phyloP scores from a whole-genome alignment of 1,284 basidiomycete genomes.

The Sphagnurus paluster region DNA sequence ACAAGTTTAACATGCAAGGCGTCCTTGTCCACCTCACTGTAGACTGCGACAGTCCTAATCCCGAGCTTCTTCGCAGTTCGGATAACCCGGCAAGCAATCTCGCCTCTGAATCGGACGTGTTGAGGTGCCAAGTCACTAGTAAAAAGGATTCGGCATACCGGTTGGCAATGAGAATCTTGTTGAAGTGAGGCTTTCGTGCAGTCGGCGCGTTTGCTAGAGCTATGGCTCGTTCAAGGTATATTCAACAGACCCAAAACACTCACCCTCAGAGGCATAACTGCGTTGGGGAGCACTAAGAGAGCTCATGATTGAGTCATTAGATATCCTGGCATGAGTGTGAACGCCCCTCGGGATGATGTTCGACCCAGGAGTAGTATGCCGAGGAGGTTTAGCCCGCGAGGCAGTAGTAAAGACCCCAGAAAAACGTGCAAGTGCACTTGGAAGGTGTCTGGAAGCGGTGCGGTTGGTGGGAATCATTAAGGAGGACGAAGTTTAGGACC shows the following conservation, averaged over 20 bases:
- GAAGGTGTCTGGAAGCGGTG: constrained; percentile 10
- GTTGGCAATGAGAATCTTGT: constrained; percentile 88
- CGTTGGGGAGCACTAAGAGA: constrained; percentile 7
- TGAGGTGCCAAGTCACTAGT: neutral
- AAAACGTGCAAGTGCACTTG: constrained; percentile 10
- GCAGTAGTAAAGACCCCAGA: neutral
- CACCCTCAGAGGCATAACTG: constrained; percentile 25
- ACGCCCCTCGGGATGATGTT: constrained; percentile 1
- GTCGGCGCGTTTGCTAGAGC: constrained; percentile 6
- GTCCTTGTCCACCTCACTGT: constrained; percentile 80
- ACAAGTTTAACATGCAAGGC: constrained; percentile 80
- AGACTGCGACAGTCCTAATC: constrained; percentile 89
- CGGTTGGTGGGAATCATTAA: constrained; percentile 17
- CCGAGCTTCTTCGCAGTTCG: constrained; percentile 87
- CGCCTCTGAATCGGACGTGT: constrained; percentile 62
- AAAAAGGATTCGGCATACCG: constrained; percentile 40
- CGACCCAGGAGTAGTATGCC: neutral
- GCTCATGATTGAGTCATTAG: neutral
- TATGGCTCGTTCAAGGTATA: neutral
- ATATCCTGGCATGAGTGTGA: constrained; percentile 2
- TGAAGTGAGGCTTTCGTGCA: constrained; percentile 53
- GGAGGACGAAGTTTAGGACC: no score
- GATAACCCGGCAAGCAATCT: constrained; percentile 93
- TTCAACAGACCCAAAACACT: constrained; percentile 1
- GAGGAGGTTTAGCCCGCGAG: constrained; percentile 7